Conservation (phyloP, 768 basidiomycete species). For the Boletus eberwhitei region DNA sequence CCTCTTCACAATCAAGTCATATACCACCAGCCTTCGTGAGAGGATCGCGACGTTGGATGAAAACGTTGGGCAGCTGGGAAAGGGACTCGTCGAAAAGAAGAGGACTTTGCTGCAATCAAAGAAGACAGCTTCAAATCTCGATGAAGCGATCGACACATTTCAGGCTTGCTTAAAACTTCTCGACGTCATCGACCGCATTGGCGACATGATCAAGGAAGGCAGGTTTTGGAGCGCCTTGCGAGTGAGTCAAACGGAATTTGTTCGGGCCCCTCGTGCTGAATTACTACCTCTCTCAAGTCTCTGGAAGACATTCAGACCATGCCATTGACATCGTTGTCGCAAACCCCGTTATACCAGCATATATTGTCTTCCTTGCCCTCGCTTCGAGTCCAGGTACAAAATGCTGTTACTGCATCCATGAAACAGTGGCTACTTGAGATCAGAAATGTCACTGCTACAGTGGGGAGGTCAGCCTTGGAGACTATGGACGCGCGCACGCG, state of each 20-base stretch:
- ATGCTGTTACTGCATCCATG: slow-evolving; percentile 89
- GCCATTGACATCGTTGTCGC: slow-evolving; percentile 83
- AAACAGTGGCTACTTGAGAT: slow-evolving; percentile 98
- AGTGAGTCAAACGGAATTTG: slow-evolving; percentile 47
- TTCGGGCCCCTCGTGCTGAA: slow-evolving; percentile 29
- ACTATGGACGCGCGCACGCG: slow-evolving; percentile 81
- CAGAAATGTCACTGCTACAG: slow-evolving; percentile 78
- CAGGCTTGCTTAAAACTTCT: slow-evolving; percentile 90
- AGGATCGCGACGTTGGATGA: slow-evolving; percentile 87
- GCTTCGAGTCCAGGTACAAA: slow-evolving; percentile 83
- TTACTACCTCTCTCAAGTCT: slow-evolving; percentile 52
- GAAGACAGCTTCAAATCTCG: slow-evolving; percentile 90
- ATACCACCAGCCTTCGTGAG: slow-evolving; percentile 90
- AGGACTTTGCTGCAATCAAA: slow-evolving; percentile 82
- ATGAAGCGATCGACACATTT: slow-evolving; percentile 94
- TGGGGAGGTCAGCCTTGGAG: slow-evolving; percentile 85
- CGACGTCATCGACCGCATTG: slow-evolving; percentile 89
- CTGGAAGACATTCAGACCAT: slow-evolving; percentile 93
- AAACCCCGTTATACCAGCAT: slow-evolving; percentile 91
- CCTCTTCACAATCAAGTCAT: slow-evolving; percentile 91
- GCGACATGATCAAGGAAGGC: slow-evolving; percentile 88
- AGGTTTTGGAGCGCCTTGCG: slow-evolving; percentile 97
- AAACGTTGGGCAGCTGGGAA: slow-evolving; percentile 85
- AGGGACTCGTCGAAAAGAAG: slow-evolving; percentile 91
- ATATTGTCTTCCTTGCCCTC: slow-evolving; percentile 90